phyloP scores from a whole-genome alignment of 2,329 filamentous ascomycete genomes.

The Aaosphaeria pasadenensis region DNA sequence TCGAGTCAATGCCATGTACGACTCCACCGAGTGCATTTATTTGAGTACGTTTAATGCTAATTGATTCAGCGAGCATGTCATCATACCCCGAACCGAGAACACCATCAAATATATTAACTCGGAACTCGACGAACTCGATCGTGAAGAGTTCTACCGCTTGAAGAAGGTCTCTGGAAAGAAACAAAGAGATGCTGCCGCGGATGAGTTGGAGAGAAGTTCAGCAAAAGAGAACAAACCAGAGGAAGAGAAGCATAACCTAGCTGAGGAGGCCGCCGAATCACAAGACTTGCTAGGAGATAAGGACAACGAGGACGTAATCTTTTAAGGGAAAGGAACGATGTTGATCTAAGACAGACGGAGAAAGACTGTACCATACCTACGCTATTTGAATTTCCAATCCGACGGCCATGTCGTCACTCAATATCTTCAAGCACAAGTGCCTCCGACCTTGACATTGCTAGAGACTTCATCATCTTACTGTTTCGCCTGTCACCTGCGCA shows the following conservation, averaged over 20 bases:
- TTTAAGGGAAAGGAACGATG: conserved; percentile 45
- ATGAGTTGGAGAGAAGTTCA: conserved; percentile 42
- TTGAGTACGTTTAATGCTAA: background rate
- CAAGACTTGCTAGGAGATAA: conserved; percentile 70
- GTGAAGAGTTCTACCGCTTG: conserved; percentile 95
- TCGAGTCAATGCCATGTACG: conserved; percentile 93
- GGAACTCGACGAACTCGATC: conserved; percentile 92
- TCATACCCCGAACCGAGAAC: conserved; percentile 96
- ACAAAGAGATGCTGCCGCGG: conserved; percentile 48
- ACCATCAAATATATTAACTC: conserved; percentile 99
- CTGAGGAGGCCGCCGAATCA: conserved; percentile 41
- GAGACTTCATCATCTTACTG: too few relatives aligned
- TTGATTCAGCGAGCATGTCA: conserved; percentile 71
- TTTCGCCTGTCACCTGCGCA: too few relatives aligned
- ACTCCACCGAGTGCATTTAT: conserved; percentile 11
- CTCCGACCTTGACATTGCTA: too few relatives aligned
- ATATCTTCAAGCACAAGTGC: too few relatives aligned
- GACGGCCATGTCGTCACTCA: too few relatives aligned
- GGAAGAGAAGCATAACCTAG: conserved; percentile 12
- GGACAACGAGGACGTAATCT: conserved; percentile 84
- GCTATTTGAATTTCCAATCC: too few relatives aligned
- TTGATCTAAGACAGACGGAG: too few relatives aligned
- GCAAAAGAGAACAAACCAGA: conserved; percentile 26
- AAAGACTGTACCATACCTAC: too few relatives aligned
- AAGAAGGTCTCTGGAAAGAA: conserved; percentile 86